Evolutionary conservation across 495 filamentous ascomycete species (phyloP).

Genomic region (Articulospora tetracladia): DNA sequence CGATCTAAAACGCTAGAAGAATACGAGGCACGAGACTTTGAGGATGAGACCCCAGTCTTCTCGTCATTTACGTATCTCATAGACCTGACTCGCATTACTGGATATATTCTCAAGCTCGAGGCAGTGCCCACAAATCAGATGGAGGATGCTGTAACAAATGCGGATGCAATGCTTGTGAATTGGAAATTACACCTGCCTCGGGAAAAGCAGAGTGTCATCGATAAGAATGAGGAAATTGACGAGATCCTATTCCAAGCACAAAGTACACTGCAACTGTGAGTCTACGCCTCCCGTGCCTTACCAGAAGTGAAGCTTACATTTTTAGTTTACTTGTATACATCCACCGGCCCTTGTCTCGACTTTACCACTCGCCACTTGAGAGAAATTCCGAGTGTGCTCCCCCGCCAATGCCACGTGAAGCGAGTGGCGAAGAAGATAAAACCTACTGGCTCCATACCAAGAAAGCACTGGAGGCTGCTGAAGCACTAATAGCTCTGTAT

Average conservation of each 20-base stretch:
- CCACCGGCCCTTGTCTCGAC: conserved; percentile 49
- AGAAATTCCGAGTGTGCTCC: conserved; percentile 35
- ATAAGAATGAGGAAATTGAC: conserved; percentile 57
- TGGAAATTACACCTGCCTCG: conserved; percentile 66
- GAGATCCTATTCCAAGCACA: conserved; percentile 74
- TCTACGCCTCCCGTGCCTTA: conserved; percentile 20
- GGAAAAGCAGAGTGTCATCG: conserved; percentile 59
- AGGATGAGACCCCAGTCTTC: conserved; percentile 42
- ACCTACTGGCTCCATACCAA: conserved; percentile 54
- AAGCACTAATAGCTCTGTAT: conserved; percentile 59
- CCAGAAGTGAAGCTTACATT: background rate
- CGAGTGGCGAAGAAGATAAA: conserved; percentile 28
- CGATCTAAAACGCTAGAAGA: conserved; percentile 48
- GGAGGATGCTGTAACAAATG: conserved; percentile 37
- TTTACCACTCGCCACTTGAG: conserved; percentile 34
- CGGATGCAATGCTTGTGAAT: conserved; percentile 64
- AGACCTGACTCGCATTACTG: conserved; percentile 55
- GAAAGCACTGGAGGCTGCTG: conserved; percentile 64
- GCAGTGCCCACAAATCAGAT: conserved; percentile 18
- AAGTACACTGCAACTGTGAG: conserved; percentile 47
- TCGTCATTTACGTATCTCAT: conserved; percentile 63
- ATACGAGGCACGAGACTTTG: conserved; percentile 54
- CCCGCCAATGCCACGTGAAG: conserved; percentile 36
- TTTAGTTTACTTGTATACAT: conserved; percentile 47
- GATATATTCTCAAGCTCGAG: conserved; percentile 50